Evolutionary conservation across 768 basidiomycete species (phyloP), one percentile per base, ranked within the genome.

Genomic region (Chiua virens): DNA sequence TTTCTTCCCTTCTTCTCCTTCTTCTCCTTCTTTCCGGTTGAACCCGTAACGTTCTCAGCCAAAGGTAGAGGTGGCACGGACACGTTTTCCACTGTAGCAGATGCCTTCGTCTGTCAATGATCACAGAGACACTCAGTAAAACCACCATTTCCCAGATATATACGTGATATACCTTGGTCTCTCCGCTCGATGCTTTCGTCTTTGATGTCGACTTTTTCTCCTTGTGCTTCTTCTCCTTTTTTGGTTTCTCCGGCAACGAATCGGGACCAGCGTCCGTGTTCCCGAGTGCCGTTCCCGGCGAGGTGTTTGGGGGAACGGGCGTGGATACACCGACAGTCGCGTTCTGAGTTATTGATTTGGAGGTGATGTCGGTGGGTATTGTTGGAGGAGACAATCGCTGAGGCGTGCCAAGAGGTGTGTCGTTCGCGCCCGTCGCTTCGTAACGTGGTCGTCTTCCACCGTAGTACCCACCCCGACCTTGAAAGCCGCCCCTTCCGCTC

Each of bases 341-440:
- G 7, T 46, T 36, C 41, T 53, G 7, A 9, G 42, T 38, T 41
- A 43, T 1, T 17, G 47, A 13, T 17, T 50, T 40, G 3, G 47
- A 35, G 7, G 51, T 25, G 10, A 45, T 45, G 20, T 52, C 52
- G 20, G 61, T 34, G 32, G 67, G 59, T 27, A 66, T 52, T n/a
- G 67, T 61, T 42, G 73, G 55, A 23, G 79, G 73, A 39, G 75
- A 74, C 76, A 79, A 79, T 61, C 78, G 76, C 34, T 53, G 59
- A 8, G 85, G 81, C 15, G 82, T 77, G 48, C 89, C 89, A 48
- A 92, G 71, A 36, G 87, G 89, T 28, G 79, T 86, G 61, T 68
- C 78, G 59, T 92, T 92, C 60, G 86, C 80, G 54, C 89, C 89
- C 40, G 85, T 85, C 3, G 66, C 60, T 48, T 53, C 27, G 17